Evolutionary conservation across 2,329 filamentous ascomycete genomes (phyloP).

Genomic region (Gliomastix tumulicola): DNA sequence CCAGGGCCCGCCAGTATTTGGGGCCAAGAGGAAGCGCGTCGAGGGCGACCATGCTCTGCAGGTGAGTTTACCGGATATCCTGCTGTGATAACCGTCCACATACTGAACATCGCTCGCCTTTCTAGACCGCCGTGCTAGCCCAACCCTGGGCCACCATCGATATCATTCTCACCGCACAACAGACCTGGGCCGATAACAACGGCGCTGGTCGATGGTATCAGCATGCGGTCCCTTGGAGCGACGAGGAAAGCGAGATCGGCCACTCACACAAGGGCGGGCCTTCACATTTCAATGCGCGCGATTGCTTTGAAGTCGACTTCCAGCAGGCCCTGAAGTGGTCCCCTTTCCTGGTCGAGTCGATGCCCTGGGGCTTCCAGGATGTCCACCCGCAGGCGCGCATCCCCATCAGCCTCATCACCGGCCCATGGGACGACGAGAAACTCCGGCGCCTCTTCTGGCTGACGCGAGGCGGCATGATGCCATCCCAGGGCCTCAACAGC

Average conservation of each 20-base stretch:
- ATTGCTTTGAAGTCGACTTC: constrained; percentile 29
- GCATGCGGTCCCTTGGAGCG: constrained; percentile 17
- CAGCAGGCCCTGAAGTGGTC: constrained; percentile 14
- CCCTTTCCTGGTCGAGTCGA: constrained; percentile 9
- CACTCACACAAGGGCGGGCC: constrained; percentile 14
- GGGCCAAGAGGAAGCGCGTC: constrained; percentile 3
- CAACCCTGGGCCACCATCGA: constrained; percentile 36
- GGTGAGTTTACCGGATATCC: no score
- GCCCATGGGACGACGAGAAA: constrained; percentile 31
- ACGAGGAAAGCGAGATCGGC: constrained; percentile 2
- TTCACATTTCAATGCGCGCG: constrained; percentile 20
- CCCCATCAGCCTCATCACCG: constrained; percentile 29
- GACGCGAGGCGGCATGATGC: constrained; percentile 25
- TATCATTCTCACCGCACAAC: constrained; percentile 38
- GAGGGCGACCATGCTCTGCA: constrained; percentile 28
- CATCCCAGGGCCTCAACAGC: constrained; percentile 16
- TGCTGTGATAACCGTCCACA: no score
- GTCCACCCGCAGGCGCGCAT: constrained; percentile 31
- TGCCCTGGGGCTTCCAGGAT: constrained; percentile 18
- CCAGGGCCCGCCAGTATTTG: constrained; percentile 6
- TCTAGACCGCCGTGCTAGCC: constrained; percentile 33
- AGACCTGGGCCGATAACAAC: constrained; percentile 35
- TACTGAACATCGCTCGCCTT: constrained; percentile 4
- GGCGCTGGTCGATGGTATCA: constrained; percentile 23
- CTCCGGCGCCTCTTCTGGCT: constrained; percentile 39